These are phyloP conservation scores for Fraxinus anomala DNA, from an alignment of 257 asterid genomes.

Conservation along the genomic window DNA sequence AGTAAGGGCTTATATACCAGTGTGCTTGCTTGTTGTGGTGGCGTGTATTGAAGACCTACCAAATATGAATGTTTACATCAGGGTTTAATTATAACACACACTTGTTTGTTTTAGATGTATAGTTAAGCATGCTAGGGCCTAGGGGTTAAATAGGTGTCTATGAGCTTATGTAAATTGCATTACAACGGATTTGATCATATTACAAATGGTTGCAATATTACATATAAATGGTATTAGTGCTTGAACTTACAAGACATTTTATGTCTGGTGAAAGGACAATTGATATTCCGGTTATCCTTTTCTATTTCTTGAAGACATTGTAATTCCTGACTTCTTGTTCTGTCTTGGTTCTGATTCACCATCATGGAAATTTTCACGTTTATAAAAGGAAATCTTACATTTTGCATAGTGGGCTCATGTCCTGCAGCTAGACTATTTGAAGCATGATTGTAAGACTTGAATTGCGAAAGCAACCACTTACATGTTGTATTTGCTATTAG, in stretches of 20 bases:
- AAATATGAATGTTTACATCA: background rate
- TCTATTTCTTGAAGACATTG: background rate
- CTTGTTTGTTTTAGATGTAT: background rate
- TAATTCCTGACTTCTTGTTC: background rate
- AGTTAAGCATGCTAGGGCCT: background rate
- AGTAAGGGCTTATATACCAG: background rate
- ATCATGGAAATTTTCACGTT: background rate
- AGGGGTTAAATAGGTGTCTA: background rate
- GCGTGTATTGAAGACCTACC: background rate
- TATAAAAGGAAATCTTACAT: background rate
- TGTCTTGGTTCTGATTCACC: background rate
- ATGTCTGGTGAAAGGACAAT: too few species aligned
- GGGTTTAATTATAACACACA: background rate
- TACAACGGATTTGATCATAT: background rate
- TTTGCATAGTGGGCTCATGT: constrained; percentile 3
- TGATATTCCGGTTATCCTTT: background rate
- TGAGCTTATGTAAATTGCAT: background rate
- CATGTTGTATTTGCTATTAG: background rate
- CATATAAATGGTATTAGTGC: background rate
- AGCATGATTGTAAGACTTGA: background rate
- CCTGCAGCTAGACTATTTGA: background rate
- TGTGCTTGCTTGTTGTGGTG: background rate
- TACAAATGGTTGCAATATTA: background rate
- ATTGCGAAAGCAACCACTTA: background rate
- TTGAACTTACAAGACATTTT: background rate